Evolutionary conservation across 2,329 filamentous ascomycete species (phyloP).

Genomic region (Colletotrichum ledebouriae): DNA sequence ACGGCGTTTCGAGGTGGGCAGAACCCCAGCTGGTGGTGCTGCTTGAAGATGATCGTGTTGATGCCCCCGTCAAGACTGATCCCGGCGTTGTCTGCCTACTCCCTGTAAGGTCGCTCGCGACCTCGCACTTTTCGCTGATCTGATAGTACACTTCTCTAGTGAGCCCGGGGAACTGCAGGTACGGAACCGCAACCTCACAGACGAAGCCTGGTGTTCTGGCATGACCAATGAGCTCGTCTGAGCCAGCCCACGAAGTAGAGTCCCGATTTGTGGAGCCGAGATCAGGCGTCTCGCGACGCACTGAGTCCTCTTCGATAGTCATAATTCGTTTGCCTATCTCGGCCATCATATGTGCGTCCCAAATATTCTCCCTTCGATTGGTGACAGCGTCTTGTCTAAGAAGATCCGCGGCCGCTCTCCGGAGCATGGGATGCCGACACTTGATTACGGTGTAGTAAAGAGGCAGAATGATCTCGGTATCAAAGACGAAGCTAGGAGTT

Average conservation of each 20-base stretch:
- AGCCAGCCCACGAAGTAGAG: slow-evolving; percentile 2
- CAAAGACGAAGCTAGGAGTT: slow-evolving; percentile 54
- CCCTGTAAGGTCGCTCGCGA: neutral
- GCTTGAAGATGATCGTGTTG: slow-evolving; percentile 10
- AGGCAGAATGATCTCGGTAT: slow-evolving; percentile 57
- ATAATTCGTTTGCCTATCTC: slow-evolving; percentile 53
- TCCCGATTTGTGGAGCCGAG: slow-evolving; percentile 13
- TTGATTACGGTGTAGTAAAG: slow-evolving; percentile 57
- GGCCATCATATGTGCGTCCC: slow-evolving; percentile 51
- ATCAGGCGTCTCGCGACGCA: neutral
- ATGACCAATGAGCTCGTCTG: slow-evolving; percentile 19
- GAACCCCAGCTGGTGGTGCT: slow-evolving; percentile 31
- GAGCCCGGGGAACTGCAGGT: slow-evolving; percentile 16
- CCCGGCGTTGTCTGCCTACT: slow-evolving; percentile 23
- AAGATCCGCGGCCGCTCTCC: slow-evolving; percentile 55
- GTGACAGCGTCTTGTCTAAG: slow-evolving; percentile 50
- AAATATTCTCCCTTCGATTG: slow-evolving; percentile 56
- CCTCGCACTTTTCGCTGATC: slow-evolving; percentile 13
- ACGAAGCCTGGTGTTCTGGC: neutral
- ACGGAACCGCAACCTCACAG: slow-evolving; percentile 5
- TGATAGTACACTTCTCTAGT: slow-evolving; percentile 12
- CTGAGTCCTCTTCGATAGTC: slow-evolving; percentile 51
- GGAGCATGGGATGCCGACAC: slow-evolving; percentile 57
- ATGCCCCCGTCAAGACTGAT: slow-evolving; percentile 17
- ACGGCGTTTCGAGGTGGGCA: slow-evolving; percentile 46